Evolutionary conservation across 169 alveolate genomes (phyloP).

Genomic region (Plasmodium coatneyi): DNA sequence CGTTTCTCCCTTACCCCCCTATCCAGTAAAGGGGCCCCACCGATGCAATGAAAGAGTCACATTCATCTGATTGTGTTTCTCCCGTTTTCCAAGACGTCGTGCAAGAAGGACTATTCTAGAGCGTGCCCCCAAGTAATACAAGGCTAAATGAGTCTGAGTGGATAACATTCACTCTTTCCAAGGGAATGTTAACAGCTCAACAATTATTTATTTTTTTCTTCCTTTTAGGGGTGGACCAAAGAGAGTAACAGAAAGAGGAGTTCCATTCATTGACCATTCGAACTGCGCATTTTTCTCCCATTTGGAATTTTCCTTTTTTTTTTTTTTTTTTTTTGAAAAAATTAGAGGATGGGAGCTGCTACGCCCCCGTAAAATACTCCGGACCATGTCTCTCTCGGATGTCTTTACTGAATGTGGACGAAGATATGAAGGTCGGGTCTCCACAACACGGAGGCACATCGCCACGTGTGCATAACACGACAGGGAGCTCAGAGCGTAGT

Average conservation of each 20-base stretch:
- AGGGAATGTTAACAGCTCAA: background rate
- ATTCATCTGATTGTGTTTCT: background rate
- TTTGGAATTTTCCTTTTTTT: background rate
- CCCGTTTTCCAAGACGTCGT: slow-evolving; percentile 16
- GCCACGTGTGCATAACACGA: background rate
- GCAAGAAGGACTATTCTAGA: slow-evolving; percentile 59
- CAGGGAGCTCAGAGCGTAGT: background rate
- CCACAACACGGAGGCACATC: background rate
- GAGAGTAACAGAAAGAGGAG: slow-evolving; percentile 20
- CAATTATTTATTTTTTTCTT: background rate
- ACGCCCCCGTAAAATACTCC: slow-evolving; percentile 42
- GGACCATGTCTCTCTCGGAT: slow-evolving; percentile 69
- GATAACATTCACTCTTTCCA: background rate
- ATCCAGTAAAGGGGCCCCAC: too few relatives aligned
- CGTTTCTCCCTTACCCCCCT: background rate
- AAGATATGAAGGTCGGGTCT: slow-evolving; percentile 56
- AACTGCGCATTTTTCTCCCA: background rate
- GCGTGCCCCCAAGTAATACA: slow-evolving; percentile 53
- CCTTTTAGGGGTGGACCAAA: slow-evolving; percentile 61
- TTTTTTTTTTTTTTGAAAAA: background rate
- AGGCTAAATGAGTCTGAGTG: background rate
- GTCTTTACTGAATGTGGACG: slow-evolving; percentile 36
- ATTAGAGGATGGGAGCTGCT: slow-evolving; percentile 30
- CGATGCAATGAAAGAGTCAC: too few relatives aligned
- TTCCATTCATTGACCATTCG: background rate